These are phyloP conservation scores for Multifurca ochricompacta DNA, from an alignment of 768 basidiomycete species.

Conservation along the genomic window DNA sequence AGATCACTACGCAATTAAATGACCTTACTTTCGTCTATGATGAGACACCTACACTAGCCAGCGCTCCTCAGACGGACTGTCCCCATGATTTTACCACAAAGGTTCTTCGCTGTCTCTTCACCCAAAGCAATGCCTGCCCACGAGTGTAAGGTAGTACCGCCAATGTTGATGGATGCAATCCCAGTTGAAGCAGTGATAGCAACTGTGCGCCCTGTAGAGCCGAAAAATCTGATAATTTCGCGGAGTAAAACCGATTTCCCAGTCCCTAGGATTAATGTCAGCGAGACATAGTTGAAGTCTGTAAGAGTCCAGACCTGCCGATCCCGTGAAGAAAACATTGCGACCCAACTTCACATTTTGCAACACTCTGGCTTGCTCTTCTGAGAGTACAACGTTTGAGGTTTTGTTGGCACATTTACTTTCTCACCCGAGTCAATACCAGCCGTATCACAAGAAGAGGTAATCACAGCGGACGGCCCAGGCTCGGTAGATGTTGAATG, in stretches of 20 bases:
- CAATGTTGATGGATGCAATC: constrained; percentile 77
- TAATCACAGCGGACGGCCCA: not conserved
- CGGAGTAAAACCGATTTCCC: constrained; percentile 79
- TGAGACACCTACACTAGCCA: constrained; percentile 60
- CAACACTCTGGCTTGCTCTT: constrained; percentile 45
- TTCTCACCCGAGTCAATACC: not conserved
- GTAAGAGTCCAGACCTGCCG: constrained; percentile 47
- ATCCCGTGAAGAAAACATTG: constrained; percentile 82
- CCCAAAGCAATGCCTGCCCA: constrained; percentile 80
- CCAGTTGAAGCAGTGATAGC: constrained; percentile 77
- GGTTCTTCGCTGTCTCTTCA: constrained; percentile 41
- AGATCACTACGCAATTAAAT: not conserved
- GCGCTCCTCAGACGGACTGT: constrained; percentile 36
- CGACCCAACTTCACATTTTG: constrained; percentile 46
- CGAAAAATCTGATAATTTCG: constrained; percentile 52
- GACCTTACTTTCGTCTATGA: constrained; percentile 76
- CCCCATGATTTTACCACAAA: constrained; percentile 47
- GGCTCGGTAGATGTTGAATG: not conserved
- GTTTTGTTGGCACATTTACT: not conserved
- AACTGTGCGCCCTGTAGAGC: constrained; percentile 32
- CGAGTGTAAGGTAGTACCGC: constrained; percentile 73
- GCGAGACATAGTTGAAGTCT: not conserved
- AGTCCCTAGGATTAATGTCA: constrained; percentile 40
- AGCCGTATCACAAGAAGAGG: not conserved
- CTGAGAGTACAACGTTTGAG: constrained; percentile 35